Evolutionary conservation across 495 filamentous ascomycete genomes (phyloP).

Genomic region (Xylaria flabelliformis): DNA sequence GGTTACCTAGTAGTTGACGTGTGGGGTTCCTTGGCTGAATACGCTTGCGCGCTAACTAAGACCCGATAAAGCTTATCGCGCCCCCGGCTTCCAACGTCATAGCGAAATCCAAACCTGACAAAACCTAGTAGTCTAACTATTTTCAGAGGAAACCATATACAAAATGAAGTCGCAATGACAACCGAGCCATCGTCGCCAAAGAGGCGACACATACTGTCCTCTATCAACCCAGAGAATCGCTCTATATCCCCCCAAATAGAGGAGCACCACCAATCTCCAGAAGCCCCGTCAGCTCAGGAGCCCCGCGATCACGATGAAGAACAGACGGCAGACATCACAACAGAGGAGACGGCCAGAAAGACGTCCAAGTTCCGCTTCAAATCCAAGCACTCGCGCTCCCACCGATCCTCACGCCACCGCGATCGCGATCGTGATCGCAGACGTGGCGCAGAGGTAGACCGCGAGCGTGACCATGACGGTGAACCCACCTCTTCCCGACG

Average conservation of each 20-base stretch:
- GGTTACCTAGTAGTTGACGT: too few species aligned
- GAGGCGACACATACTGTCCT: constrained; percentile 53
- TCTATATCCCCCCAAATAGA: constrained; percentile 30
- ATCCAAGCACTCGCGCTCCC: constrained; percentile 39
- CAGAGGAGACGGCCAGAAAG: constrained; percentile 34
- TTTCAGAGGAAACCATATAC: constrained; percentile 1
- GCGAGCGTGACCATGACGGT: constrained; percentile 26
- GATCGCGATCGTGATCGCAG: constrained; percentile 22
- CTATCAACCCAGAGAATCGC: constrained; percentile 46
- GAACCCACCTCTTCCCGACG: constrained; percentile 27
- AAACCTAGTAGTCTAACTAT: background rate
- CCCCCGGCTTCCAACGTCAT: constrained; percentile 25
- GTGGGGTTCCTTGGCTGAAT: too few species aligned
- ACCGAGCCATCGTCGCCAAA: constrained; percentile 49
- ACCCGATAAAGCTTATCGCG: constrained; percentile 12
- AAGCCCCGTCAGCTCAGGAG: constrained; percentile 28
- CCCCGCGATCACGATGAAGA: constrained; percentile 28
- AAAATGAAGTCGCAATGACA: constrained; percentile 41
- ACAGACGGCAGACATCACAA: constrained; percentile 22
- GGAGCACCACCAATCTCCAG: constrained; percentile 4
- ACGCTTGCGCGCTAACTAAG: constrained; percentile 14
- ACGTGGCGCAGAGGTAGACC: background rate
- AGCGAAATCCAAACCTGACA: background rate
- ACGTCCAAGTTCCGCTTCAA: constrained; percentile 68
- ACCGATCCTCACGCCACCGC: constrained; percentile 29